Evolutionary conservation across 2,329 filamentous ascomycete species (phyloP).

Genomic region (Fusarium subglutinans): DNA sequence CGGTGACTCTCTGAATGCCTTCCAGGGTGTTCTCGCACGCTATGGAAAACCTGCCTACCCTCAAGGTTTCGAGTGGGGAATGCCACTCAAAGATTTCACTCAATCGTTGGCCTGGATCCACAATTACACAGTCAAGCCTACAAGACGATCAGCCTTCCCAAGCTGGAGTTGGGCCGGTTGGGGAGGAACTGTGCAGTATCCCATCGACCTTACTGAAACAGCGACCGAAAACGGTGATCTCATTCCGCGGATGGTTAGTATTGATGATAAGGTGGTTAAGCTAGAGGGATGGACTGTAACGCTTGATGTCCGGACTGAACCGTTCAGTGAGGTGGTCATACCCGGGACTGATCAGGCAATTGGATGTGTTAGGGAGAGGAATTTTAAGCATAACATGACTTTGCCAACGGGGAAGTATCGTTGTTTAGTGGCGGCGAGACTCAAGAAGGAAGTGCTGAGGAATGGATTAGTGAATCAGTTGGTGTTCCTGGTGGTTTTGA

Average conservation of each 20-base stretch:
- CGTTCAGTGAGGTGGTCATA: not conserved
- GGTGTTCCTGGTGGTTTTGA: not conserved
- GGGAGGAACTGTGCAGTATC: not conserved
- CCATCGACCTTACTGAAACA: not conserved
- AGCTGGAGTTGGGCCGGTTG: not conserved
- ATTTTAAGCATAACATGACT: not conserved
- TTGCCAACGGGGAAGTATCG: not conserved
- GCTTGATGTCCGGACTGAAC: not conserved
- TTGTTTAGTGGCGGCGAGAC: not conserved
- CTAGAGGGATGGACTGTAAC: not conserved
- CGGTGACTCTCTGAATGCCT: not conserved
- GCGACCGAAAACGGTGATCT: not conserved
- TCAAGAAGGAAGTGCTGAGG: not conserved
- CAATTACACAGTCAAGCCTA: not conserved
- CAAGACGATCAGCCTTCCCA: not conserved
- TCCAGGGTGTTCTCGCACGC: not conserved
- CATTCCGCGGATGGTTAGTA: not conserved
- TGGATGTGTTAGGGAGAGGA: not conserved
- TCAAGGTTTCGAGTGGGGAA: not conserved
- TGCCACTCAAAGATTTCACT: not conserved
- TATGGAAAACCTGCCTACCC: not conserved
- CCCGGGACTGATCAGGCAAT: not conserved
- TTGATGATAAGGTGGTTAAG: not conserved
- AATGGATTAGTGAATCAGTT: not conserved
- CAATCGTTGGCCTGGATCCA: not conserved